Base-by-base conservation (phyloP, 2,329 filamentous ascomycete species). In the Ceratocystis smalleyi region DNA sequence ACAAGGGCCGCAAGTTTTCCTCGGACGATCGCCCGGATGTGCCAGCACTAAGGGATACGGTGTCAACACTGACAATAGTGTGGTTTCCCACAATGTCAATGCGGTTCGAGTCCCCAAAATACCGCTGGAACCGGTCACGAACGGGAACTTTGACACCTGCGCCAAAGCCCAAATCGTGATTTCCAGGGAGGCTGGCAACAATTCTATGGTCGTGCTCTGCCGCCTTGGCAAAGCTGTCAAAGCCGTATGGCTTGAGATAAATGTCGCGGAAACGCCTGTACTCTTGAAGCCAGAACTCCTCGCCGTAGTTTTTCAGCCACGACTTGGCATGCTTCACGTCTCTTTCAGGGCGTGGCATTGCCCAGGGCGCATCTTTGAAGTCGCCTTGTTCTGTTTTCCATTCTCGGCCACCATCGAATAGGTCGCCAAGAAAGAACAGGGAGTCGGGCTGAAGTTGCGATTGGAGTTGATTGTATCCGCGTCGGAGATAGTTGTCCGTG, bases 371-470 rank as follows among this genome's bases (percentile, higher is more conserved):
- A 68, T 86, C 83, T 27, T 78, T 74, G 62, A 83, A 83, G 57
- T 79, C 74, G 54, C 82, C 86, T 27, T 78, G 78, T 1, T 74
- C 77, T 12, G 91, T 92, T 69, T 86, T 87, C 94, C 94, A 99
- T 77, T 99, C 94, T 69, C 94, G 83, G 7, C 94, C 94, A 3
- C 94, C 94, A 71, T 99, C 94, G 70, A 99, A 96, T 0, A 99
- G 77, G 72, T 99, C 94, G 6, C 94, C 94, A 0, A 99, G 78
- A 71, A 99, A 97, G 71, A 96, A 83, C 0, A 95, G 78, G 17
- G 88, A 91, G 72, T 96, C 90, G 0, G 94, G 94, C n/a, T 83
- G 82, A 15, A 97, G 78, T 19, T 83, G 77, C 19, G 81, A 77
- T 71, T 96, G 90, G 65, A 97, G 80, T 63, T 86, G 81, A n/a